Base-by-base conservation (phyloP, 148 eudicot species). In the Fallopia convolvulus region DNA sequence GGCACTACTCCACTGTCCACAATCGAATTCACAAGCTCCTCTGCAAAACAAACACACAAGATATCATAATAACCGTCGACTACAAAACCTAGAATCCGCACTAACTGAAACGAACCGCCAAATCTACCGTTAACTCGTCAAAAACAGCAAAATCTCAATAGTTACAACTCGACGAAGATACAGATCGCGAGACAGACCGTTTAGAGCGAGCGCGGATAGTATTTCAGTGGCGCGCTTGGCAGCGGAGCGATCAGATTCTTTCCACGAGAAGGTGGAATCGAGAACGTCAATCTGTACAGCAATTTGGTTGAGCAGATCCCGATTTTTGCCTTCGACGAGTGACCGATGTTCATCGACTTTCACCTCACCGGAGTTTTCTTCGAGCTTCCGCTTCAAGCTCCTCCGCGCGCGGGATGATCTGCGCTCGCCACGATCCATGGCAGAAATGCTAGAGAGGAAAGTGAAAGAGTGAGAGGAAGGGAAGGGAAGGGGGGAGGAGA, bases 331-430 rank as follows among this genome's bases (percentile, higher is more conserved):
- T 14, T 40, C 55, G 9, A 5, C 6, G 15, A 61, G 39, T 61
- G 80, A 76, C 42, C 70, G 77, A 70, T 79, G 72, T 6, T 52
- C 50, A 72, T 48, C 80, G 78, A 81, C 76, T 79, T 76, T 82
- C 46, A 33, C 85, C 9, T 76, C 85, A 3, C 66, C 76, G 77
- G 81, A 81, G 21, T 89, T 89, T 60, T 86, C 88, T 18, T 90
- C 98, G 7, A 90, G 91, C 82, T 92, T 94, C 13, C 97, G 77
- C 86, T 92, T 94, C 82, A 91, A 79, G 86, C 88, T 87, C 76
- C 88, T 81, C 60, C 97, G 83, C 46, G 85, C 84, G 60, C 88
- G 63, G 52, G 84, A 82, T 17, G 91, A 75, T 75, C 87, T 83
- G 36, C 84, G 89, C 75, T 87, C 91, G 76, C 83, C 81, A 63